These are phyloP conservation scores for Botrytis deweyae DNA, from an alignment of 2,329 filamentous ascomycete genomes.

Conservation along the genomic window DNA sequence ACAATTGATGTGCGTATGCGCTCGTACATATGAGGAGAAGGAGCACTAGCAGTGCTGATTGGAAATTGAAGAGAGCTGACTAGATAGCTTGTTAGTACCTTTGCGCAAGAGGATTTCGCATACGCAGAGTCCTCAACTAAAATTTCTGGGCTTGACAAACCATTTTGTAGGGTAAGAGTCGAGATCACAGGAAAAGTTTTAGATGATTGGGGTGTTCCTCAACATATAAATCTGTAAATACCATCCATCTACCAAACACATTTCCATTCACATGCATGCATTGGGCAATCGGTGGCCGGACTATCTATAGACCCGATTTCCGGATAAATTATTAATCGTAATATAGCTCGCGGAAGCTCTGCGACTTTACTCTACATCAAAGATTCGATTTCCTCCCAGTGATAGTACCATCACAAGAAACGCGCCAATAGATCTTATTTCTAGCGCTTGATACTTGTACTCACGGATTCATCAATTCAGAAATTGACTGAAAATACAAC, in stretches of 20 bases:
- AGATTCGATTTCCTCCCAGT: not conserved
- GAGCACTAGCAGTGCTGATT: slow-evolving; percentile 90
- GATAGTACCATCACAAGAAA: not conserved
- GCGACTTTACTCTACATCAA: not conserved
- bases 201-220: not conserved
- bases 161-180: not conserved
- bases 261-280: slow-evolving; percentile 21
- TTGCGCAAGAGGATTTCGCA: too few relatives aligned
- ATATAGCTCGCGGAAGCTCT: not conserved
- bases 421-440: not conserved
- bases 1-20: slow-evolving; percentile 87
- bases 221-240: not conserved
- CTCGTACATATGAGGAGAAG: slow-evolving; percentile 95
- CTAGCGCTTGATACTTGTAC: not conserved
- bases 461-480: too few relatives aligned
- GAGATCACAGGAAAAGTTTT: not conserved
- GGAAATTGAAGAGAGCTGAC: slow-evolving; percentile 99
- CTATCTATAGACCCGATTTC: not conserved
- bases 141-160: not conserved
- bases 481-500: not conserved
- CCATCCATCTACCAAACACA: slow-evolving; percentile 15
- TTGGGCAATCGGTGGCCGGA: slow-evolving; percentile 3
- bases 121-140: too few relatives aligned
- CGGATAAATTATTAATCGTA: not conserved
- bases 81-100: slow-evolving; percentile 42